Evolutionary conservation across 306 rosid species (phyloP), one percentile per base, ranked within the genome.

Genomic region (Corylus heterophylla): DNA sequence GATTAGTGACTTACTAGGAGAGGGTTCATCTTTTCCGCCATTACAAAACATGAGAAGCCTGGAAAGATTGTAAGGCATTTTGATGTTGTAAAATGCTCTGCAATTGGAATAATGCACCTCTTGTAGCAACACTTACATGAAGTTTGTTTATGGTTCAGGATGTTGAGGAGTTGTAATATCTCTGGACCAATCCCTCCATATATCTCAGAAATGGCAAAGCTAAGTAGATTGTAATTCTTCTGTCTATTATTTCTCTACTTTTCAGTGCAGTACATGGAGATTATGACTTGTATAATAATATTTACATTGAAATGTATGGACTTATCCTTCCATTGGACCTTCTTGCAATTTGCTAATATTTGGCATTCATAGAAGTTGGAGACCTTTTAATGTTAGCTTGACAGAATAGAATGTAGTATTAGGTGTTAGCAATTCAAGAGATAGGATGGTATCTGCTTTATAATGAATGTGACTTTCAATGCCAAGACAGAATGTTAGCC

Each of bases 91-190:
- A 7, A 47, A 18, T 51, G 31, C 17, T 47, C 17, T n/a, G 74
- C 48, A 20, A 45, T 70, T 70, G 9, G 20, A 20, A 48, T 70
- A 48, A 45, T 70, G 12, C 74, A 20, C 35, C 20, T 8, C 2
- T 49, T 49, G n/a, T 72, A 10, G 27, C 14, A 49, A 17, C 7
- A 13, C 62, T 72, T 31, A 13, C 6, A 14, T 51, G 25, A 16
- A 10, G 48, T 71, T 68, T 39, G 4, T 14, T 74, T 18, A 31
- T 51, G 22, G 37, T 49, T 75, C 74, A 83, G 84, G 71, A 74
- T 79, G 81, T 35, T 79, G 81, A 83, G 87, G 74, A 63, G 69
- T 73, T 83, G 87, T 47, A 63, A 71, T 50, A 70, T 83, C 39
- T 11, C 12, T 0, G 87, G 87, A 76, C 6, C 2, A 1, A 83